Conservation (phyloP, 106 monocot genomes). For the Platanthera guangdongensis region DNA sequence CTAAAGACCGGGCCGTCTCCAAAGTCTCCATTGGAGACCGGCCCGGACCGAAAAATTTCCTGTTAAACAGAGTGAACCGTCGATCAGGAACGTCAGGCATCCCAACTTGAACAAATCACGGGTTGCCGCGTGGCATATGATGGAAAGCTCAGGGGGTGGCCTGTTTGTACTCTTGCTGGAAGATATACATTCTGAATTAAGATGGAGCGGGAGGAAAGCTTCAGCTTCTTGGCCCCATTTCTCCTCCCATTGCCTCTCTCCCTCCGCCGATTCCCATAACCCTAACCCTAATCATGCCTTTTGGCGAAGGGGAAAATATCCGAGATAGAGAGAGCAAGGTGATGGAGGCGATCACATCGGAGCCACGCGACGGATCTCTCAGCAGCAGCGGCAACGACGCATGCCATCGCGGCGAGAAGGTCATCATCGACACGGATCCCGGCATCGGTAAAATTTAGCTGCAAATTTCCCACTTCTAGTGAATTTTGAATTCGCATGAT, state of each 20-base stretch:
- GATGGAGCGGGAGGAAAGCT: not conserved
- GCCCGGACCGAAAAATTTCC: too few species aligned
- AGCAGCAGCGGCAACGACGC: not conserved
- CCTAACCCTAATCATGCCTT: not conserved
- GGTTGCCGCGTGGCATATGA: too few species aligned
- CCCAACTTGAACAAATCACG: too few species aligned
- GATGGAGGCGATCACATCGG: slow-evolving; percentile 1
- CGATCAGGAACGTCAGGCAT: too few species aligned
- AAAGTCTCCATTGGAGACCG: too few species aligned
- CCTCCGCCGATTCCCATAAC: not conserved
- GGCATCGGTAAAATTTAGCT: slow-evolving; percentile 50
- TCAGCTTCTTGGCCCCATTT: not conserved
- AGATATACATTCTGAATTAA: not conserved
- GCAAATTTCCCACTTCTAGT: not conserved
- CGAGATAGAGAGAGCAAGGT: not conserved
- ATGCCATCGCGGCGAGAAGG: slow-evolving; percentile 21
- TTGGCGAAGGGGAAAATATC: not conserved
- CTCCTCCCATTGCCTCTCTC: not conserved
- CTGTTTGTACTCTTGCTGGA: too few species aligned
- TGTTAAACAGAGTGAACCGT: too few species aligned
- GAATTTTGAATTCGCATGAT: not conserved
- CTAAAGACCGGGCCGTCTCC: too few species aligned
- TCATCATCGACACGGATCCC: slow-evolving; percentile 92
- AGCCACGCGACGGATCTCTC: not conserved
- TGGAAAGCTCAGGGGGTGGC: too few species aligned